These are phyloP conservation scores for Podospora tetraspora DNA, from an alignment of 495 filamentous ascomycete genomes.

Conservation along the genomic window DNA sequence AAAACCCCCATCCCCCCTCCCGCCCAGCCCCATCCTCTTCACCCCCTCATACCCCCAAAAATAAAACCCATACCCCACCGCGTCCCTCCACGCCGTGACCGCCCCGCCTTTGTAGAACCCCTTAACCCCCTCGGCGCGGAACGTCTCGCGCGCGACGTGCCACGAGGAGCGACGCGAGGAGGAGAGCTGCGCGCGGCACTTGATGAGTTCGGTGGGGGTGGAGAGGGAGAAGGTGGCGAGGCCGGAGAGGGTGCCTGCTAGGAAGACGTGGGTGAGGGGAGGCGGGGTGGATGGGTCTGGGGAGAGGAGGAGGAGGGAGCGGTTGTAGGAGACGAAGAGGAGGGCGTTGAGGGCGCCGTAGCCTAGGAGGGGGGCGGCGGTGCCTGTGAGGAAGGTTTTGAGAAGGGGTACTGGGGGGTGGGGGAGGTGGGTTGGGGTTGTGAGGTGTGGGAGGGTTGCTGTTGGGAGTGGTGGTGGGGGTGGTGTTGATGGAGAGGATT, in stretches of 20 bases:
- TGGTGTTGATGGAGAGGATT: constrained; percentile 43
- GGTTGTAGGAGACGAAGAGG: constrained; percentile 82
- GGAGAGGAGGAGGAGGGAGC: constrained; percentile 54
- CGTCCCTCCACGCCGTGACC: constrained; percentile 75
- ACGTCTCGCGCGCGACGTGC: constrained; percentile 56
- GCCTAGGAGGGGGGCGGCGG: constrained; percentile 74
- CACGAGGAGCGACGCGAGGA: constrained; percentile 42
- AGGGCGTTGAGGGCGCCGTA: constrained; percentile 87
- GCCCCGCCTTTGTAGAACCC: constrained; percentile 74
- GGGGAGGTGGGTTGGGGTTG: not conserved
- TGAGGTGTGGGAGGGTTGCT: not conserved
- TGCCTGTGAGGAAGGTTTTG: constrained; percentile 49
- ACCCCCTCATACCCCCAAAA: constrained; percentile 71
- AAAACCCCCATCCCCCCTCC: constrained; percentile 54
- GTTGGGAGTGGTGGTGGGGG: too few relatives aligned
- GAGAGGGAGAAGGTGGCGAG: constrained; percentile 75
- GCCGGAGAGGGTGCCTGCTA: constrained; percentile 71
- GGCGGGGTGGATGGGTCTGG: not conserved
- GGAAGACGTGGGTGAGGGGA: constrained; percentile 54
- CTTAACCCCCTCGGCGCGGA: constrained; percentile 54
- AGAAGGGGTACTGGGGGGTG: constrained; percentile 52
- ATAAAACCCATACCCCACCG: constrained; percentile 88
- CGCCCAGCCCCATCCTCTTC: constrained; percentile 19
- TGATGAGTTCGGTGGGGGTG: constrained; percentile 81
- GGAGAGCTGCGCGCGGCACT: constrained; percentile 66